Conservation (phyloP, 352 stramenopile species). For the Phytophthora lateralis region DNA sequence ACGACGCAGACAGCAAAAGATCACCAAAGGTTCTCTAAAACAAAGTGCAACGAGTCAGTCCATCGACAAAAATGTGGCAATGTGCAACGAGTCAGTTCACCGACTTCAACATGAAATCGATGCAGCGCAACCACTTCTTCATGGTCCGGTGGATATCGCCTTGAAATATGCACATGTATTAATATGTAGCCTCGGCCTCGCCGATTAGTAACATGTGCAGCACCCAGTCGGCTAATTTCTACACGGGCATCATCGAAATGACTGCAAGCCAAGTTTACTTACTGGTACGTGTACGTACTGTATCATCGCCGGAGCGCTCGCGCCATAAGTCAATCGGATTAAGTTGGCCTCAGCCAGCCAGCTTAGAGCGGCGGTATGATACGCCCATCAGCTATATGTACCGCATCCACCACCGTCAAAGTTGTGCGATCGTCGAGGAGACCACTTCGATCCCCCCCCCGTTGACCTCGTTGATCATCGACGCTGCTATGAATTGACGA, state of each 20-base stretch:
- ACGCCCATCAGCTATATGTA: not conserved
- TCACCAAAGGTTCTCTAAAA: constrained; percentile 14
- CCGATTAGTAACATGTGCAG: constrained; percentile 25
- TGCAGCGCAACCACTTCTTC: not conserved
- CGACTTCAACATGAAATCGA: not conserved
- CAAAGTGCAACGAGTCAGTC: constrained; percentile 23
- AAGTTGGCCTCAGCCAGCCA: constrained; percentile 8
- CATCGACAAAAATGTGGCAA: constrained; percentile 8
- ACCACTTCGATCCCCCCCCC: not conserved
- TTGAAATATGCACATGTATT: not conserved
- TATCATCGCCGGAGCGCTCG: not conserved
- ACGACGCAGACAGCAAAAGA: constrained; percentile 7
- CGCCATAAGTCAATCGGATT: constrained; percentile 19
- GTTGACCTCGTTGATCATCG: constrained; percentile 7
- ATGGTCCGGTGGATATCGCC: not conserved
- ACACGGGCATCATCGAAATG: constrained; percentile 10
- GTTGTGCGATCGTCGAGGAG: constrained; percentile 26
- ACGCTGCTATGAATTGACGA: constrained; percentile 3
- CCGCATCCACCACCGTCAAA: constrained; percentile 1
- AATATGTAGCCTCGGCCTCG: not conserved
- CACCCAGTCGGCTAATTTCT: constrained; percentile 21
- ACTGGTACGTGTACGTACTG: no score
- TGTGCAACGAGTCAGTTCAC: constrained; percentile 19
- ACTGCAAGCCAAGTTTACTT: not conserved
- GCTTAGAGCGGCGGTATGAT: not conserved